Conservation (phyloP, 2,329 filamentous ascomycete species). For the Penicillium olsonii region DNA sequence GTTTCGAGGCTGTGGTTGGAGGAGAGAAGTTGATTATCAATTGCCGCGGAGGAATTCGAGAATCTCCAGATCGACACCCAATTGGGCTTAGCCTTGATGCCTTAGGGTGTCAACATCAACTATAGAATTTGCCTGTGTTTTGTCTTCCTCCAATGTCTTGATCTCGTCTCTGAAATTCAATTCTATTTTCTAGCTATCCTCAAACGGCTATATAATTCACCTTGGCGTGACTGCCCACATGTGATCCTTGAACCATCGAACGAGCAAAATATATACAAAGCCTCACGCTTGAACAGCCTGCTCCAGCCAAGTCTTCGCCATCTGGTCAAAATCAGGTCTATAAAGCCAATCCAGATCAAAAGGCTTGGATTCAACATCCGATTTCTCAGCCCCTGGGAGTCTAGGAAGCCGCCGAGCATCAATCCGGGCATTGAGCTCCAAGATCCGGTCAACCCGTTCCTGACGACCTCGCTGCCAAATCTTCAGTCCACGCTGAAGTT, state of each 20-base stretch:
- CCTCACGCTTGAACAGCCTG: not conserved
- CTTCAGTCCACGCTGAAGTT: constrained; percentile 32
- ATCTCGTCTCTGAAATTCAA: not conserved
- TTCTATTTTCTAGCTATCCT: not conserved
- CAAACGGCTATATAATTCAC: no score
- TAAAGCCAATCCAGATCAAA: constrained; percentile 50
- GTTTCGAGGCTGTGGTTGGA: constrained; percentile 6
- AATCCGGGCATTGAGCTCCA: constrained; percentile 52
- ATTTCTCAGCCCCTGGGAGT: constrained; percentile 4
- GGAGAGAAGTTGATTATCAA: constrained; percentile 9
- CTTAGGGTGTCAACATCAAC: constrained; percentile 10
- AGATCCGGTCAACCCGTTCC: constrained; percentile 49
- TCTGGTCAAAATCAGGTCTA: constrained; percentile 39
- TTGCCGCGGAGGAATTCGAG: constrained; percentile 17
- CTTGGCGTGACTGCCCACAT: no score
- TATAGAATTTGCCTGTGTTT: not conserved
- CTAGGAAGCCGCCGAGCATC: constrained; percentile 50
- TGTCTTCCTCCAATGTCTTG: not conserved
- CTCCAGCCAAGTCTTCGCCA: constrained; percentile 33
- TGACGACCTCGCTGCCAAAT: constrained; percentile 55
- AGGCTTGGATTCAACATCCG: constrained; percentile 25
- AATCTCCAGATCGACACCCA: constrained; percentile 26
- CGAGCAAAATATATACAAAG: not conserved
- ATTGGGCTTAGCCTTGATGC: constrained; percentile 24
- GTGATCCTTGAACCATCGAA: no score